Percentiles rank a stretch among this genome's conserved stretches.
Evolutionary conservation across 805 yeast genomes (phyloP).

Genomic region (Ogataea angusta): DNA sequence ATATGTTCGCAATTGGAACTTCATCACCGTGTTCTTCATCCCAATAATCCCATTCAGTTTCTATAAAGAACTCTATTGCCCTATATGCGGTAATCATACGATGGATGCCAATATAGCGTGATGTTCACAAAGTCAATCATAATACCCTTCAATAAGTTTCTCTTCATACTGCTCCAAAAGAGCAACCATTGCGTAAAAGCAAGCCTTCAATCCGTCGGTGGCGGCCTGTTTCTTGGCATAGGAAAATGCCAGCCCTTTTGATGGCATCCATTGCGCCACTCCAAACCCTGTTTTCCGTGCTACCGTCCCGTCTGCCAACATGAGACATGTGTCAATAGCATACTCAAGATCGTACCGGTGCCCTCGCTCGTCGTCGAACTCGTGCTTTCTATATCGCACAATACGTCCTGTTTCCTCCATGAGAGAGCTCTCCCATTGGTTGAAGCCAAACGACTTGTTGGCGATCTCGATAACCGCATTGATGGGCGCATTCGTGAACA

Average conservation of each 20-base stretch:
- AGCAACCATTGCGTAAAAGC: conserved; percentile 37
- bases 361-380: conserved; percentile 20
- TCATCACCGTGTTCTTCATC: conserved; percentile 25
- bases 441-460: conserved; percentile 48
- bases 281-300: conserved; percentile 41
- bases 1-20: conserved; percentile 21
- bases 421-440: conserved; percentile 48
- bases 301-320: conserved; percentile 43
- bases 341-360: conserved; percentile 16
- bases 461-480: conserved; percentile 35
- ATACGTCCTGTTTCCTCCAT: conserved; percentile 22
- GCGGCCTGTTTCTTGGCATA: conserved; percentile 47
- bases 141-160: conserved; percentile 25
- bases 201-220: conserved; percentile 42
- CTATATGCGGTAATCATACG: conserved; percentile 22
- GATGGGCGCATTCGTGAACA: conserved; percentile 22
- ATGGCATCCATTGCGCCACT: conserved; percentile 32
- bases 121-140: conserved; percentile 7
- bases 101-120: conserved; percentile 11
- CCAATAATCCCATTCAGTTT: conserved; percentile 27
- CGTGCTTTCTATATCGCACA: conserved; percentile 9
- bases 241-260: conserved; percentile 34
- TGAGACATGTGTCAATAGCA: conserved; percentile 34
- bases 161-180: conserved; percentile 30
- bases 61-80: conserved; percentile 24